Evolutionary conservation across 805 yeast genomes (phyloP).

Genomic region (Sugiyamaella qingdaonensis): DNA sequence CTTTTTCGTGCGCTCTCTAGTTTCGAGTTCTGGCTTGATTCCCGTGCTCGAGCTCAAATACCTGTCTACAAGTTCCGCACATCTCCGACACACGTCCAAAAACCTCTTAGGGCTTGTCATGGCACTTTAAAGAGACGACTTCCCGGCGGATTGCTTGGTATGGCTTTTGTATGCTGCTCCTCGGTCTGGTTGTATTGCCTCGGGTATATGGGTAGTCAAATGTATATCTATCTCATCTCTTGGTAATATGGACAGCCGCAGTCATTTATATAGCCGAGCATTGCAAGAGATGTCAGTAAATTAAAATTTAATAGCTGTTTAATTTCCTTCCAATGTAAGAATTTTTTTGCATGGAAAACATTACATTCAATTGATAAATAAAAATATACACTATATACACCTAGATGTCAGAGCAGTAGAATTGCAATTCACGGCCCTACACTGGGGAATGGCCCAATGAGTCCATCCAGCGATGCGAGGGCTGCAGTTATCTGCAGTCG

Average conservation of each 20-base stretch:
- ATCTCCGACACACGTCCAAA: constrained; percentile 6
- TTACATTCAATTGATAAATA: too few species aligned
- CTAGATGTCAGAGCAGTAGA: background rate
- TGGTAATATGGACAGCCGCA: background rate
- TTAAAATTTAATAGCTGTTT: too few species aligned
- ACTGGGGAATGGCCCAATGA: background rate
- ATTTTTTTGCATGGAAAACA: too few species aligned
- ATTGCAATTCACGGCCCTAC: too few species aligned
- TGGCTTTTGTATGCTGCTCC: background rate
- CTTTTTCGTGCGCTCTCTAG: constrained; percentile 19
- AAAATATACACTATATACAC: background rate
- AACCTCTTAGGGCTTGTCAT: constrained; percentile 5
- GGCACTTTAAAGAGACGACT: background rate
- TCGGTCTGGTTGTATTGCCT: background rate
- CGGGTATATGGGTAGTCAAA: background rate
- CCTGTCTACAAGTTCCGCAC: constrained; percentile 15
- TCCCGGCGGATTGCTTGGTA: too few species aligned
- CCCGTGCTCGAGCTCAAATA: constrained; percentile 7
- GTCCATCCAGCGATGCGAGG: constrained; percentile 7
- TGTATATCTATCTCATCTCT: background rate
- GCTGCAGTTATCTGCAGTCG: constrained; percentile 14
- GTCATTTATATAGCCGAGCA: background rate
- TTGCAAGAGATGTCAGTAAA: background rate
- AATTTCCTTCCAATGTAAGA: too few species aligned
- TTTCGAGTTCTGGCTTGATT: background rate